These are phyloP conservation scores for Alnus rubra DNA, from an alignment of 306 rosid species.

Conservation along the genomic window DNA sequence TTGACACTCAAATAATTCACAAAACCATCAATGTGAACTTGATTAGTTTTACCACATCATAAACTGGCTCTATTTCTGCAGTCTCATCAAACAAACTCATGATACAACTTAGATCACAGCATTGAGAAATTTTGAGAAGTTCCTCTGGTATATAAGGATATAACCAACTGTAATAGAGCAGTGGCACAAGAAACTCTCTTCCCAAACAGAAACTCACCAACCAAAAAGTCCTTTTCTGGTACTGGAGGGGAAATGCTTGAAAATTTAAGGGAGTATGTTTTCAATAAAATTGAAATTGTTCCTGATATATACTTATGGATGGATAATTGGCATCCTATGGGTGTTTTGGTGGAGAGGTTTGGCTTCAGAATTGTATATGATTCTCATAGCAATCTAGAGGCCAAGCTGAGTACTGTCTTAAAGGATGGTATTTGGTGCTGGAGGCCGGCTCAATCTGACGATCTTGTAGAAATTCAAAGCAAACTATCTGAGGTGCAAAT, in stretches of 20 bases:
- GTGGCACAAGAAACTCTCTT: background rate
- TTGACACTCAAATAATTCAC: background rate
- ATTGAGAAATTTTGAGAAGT: background rate
- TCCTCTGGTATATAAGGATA: background rate
- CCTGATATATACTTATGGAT: too few relatives aligned
- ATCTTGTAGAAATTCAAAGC: too few relatives aligned
- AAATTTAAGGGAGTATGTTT: background rate
- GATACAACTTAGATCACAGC: background rate
- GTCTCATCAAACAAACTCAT: background rate
- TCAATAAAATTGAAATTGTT: background rate
- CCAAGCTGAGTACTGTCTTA: too few relatives aligned
- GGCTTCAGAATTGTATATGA: too few relatives aligned
- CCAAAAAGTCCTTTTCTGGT: background rate
- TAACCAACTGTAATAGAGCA: background rate
- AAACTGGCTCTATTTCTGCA: background rate
- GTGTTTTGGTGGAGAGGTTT: too few relatives aligned
- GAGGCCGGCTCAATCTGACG: too few relatives aligned
- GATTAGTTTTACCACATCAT: background rate
- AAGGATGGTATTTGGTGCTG: too few relatives aligned
- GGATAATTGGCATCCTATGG: too few relatives aligned
- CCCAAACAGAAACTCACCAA: background rate
- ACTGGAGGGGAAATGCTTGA: background rate
- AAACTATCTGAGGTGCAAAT: too few relatives aligned
- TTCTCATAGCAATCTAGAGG: too few relatives aligned
- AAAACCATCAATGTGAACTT: conserved; percentile 1